Conservation (phyloP, 495 filamentous ascomycete species). For the Tuber borchii region DNA sequence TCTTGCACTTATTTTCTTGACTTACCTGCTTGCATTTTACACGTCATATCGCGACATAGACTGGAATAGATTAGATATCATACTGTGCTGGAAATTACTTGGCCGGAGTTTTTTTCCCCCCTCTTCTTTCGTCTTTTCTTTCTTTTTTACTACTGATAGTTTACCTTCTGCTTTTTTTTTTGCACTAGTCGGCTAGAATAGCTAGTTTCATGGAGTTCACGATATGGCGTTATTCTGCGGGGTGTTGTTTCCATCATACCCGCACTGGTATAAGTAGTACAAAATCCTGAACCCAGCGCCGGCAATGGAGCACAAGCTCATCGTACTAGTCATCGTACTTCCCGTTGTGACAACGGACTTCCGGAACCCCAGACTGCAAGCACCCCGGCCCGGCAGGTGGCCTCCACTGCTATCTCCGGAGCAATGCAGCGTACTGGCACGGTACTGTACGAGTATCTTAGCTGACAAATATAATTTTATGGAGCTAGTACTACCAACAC, state of each 20-base stretch:
- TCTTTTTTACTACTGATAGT: not conserved
- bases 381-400: not conserved
- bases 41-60: not conserved
- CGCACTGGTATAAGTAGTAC: not conserved
- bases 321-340: not conserved
- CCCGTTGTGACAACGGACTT: not conserved
- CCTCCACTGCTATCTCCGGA: not conserved
- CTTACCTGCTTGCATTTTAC: not conserved
- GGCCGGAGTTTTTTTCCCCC: not conserved
- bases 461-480: not conserved
- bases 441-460: not conserved
- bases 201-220: not conserved
- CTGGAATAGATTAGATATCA: not conserved
- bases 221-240: not conserved
- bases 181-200: not conserved
- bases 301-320: not conserved
- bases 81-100: not conserved
- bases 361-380: not conserved
- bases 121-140: not conserved
- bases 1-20: not conserved
- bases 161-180: not conserved
- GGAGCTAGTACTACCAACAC: not conserved
- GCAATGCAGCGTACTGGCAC: not conserved
- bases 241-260: not conserved
- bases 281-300: not conserved